Conservation (phyloP, 768 basidiomycete genomes). For the Boletus tylopilopsis region DNA sequence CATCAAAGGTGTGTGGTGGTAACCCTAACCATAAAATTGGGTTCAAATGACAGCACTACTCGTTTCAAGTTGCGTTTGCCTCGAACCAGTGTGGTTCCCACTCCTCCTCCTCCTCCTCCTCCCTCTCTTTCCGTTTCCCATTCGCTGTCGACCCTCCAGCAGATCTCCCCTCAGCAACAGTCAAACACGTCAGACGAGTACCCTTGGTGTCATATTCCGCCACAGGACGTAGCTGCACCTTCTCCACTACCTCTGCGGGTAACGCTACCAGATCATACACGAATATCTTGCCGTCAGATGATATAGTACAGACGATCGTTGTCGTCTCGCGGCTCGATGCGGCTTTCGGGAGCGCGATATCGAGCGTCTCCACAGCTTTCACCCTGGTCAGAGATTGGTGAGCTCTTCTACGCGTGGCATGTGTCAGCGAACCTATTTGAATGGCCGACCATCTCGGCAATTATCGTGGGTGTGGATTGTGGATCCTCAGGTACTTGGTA, state of each 20-base stretch:
- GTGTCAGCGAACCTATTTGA: constrained; percentile 63
- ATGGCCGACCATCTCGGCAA: constrained; percentile 78
- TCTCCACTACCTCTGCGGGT: constrained; percentile 28
- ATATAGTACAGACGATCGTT: constrained; percentile 70
- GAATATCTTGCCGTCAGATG: constrained; percentile 85
- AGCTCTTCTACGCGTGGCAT: not conserved
- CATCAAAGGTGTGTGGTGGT: too few relatives aligned
- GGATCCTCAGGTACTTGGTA: constrained; percentile 58
- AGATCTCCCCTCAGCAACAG: constrained; percentile 51
- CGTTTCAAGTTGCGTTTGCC: not conserved
- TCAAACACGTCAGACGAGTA: constrained; percentile 75
- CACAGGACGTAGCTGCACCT: constrained; percentile 47
- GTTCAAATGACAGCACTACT: not conserved
- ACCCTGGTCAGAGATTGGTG: constrained; percentile 45
- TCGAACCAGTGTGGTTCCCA: constrained; percentile 22
- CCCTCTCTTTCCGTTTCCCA: constrained; percentile 37
- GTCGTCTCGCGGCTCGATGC: constrained; percentile 35
- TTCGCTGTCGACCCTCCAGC: constrained; percentile 13
- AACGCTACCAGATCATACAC: constrained; percentile 66
- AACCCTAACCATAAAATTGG: constrained; percentile 19
- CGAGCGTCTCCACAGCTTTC: constrained; percentile 71
- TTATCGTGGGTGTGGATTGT: constrained; percentile 47
- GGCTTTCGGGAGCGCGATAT: constrained; percentile 50
- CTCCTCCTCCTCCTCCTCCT: constrained; percentile 31
- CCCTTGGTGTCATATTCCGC: constrained; percentile 81